Percentiles rank a stretch among this genome's conserved stretches.
Evolutionary conservation across 805 yeast genomes (phyloP).

Genomic region (Suhomyces sp.): DNA sequence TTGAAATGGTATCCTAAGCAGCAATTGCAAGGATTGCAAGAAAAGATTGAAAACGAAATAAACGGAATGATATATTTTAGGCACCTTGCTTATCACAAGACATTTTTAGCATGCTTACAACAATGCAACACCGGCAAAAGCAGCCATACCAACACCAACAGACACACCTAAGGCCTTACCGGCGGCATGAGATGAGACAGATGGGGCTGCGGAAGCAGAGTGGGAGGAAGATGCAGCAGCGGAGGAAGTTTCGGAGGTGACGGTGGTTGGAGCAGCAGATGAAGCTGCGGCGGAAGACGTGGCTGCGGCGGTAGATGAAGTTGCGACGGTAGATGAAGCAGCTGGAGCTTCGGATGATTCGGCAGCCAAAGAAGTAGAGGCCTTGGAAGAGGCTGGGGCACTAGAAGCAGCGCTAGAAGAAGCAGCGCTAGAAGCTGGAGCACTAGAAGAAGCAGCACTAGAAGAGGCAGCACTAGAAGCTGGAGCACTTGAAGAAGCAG

Average conservation of each 20-base stretch:
- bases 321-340: constrained; percentile 5
- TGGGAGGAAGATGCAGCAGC: constrained; percentile 4
- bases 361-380: constrained; percentile 4
- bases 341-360: constrained; percentile 4
- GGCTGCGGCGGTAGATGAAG: constrained; percentile 5
- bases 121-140: constrained; percentile 22
- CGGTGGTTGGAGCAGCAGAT: constrained; percentile 3
- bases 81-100: neutral
- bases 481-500: constrained; percentile 2
- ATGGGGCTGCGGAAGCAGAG: neutral
- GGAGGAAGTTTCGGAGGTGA: neutral
- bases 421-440: constrained; percentile 2
- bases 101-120: constrained; percentile 8
- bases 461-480: constrained; percentile 1
- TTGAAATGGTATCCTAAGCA: neutral
- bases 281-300: constrained; percentile 3
- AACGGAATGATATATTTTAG: neutral
- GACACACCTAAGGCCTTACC: constrained; percentile 19
- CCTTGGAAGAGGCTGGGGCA: constrained; percentile 2
- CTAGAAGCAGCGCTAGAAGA: neutral
- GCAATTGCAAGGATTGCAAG: neutral
- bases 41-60: neutral
- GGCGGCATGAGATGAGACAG: constrained; percentile 11
- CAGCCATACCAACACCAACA: constrained; percentile 24
- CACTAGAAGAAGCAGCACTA: neutral